A percentile compares a stretch with the other conserved stretches of the same genome.
phyloP scores from a whole-genome alignment of 2,329 filamentous ascomycete genomes.

The Colletotrichum somersetense region DNA sequence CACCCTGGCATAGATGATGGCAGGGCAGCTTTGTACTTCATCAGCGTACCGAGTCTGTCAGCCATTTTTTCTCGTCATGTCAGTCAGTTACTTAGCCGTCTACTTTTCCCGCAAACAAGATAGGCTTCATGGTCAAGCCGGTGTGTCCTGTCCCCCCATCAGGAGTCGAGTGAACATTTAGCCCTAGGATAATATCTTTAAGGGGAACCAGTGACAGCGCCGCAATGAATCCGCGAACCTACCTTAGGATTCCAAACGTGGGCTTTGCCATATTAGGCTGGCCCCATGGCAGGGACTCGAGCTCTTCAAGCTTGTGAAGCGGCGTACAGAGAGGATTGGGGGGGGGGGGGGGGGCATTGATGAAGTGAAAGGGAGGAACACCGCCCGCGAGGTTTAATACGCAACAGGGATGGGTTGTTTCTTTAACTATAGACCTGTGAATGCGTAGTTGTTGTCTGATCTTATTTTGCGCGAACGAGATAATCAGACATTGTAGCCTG shows the following conservation, averaged over 20 bases:
- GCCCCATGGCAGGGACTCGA: background rate
- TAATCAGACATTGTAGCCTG: background rate
- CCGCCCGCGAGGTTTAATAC: background rate
- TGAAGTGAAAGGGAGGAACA: background rate
- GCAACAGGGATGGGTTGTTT: background rate
- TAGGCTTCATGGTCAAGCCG: background rate
- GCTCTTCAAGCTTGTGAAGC: background rate
- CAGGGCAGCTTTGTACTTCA: background rate
- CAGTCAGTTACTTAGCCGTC: background rate
- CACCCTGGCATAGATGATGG: background rate
- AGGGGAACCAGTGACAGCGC: background rate
- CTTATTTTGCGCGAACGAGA: accelerated
- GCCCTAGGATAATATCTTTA: background rate
- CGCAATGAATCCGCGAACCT: too few relatives aligned
- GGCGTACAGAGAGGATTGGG: too few relatives aligned
- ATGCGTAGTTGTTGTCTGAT: background rate
- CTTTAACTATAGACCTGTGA: background rate
- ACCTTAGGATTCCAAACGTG: background rate
- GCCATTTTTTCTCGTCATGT: too few relatives aligned
- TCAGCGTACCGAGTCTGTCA: background rate
- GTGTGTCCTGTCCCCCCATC: background rate
- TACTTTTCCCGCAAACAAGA: background rate
- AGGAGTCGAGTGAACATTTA: background rate
- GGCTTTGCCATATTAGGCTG: background rate
- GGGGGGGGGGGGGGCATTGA: background rate